These are phyloP conservation scores for Fusarium chlamydosporum DNA, from an alignment of 2,329 filamentous ascomycete species.

Conservation along the genomic window DNA sequence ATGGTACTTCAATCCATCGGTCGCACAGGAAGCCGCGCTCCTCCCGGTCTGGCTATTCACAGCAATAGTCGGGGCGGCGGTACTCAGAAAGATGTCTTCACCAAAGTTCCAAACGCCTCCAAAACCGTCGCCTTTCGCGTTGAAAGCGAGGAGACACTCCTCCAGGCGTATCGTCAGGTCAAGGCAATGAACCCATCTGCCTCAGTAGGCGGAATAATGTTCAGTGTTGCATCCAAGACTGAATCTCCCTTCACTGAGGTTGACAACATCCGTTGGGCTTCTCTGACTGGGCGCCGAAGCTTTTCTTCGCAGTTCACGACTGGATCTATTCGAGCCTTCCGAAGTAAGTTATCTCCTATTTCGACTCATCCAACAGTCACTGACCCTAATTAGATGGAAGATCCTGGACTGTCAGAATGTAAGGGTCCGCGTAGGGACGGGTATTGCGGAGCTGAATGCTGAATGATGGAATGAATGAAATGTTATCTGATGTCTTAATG, in stretches of 20 bases:
- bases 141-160: conserved; percentile 14
- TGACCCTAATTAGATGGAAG: background rate
- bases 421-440: background rate
- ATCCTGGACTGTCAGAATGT: background rate
- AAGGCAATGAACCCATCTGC: conserved; percentile 27
- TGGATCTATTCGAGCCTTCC: background rate
- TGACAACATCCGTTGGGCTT: conserved; percentile 9
- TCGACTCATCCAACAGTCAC: background rate
- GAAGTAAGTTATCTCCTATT: background rate
- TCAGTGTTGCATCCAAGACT: conserved; percentile 7
- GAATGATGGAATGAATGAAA: background rate
- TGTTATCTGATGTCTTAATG: background rate
- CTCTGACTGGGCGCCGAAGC: conserved; percentile 1
- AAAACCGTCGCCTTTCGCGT: conserved; percentile 27
- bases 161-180: conserved; percentile 22
- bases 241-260: background rate
- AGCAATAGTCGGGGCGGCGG: conserved; percentile 28
- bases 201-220: conserved; percentile 25
- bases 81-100: conserved; percentile 23
- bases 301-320: background rate
- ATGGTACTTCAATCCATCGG: conserved; percentile 21
- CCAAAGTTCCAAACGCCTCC: conserved; percentile 1
- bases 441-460: too few species aligned
- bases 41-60: conserved; percentile 9
- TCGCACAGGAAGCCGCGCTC: background rate